These are phyloP conservation scores for Alternaria panax DNA, from an alignment of 2,329 filamentous ascomycete species.

Conservation along the genomic window DNA sequence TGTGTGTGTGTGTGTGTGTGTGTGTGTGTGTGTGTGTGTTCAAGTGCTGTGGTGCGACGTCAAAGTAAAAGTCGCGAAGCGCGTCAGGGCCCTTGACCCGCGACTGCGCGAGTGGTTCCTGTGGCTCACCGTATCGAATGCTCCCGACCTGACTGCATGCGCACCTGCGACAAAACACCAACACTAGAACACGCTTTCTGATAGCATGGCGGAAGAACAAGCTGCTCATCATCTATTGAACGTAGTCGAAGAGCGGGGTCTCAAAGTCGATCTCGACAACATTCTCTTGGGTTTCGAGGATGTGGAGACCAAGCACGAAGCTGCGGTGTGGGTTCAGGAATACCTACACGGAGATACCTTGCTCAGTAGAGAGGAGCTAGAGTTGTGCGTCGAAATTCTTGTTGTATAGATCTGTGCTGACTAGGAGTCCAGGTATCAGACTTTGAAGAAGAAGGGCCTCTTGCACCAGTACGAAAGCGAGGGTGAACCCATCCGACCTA, in stretches of 20 bases:
- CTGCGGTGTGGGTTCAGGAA: constrained; percentile 56
- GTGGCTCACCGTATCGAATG: constrained; percentile 25
- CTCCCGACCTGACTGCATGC: constrained; percentile 31
- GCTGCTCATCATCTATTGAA: constrained; percentile 54
- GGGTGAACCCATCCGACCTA: constrained; percentile 51
- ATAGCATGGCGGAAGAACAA: constrained; percentile 44
- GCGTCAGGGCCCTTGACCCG: constrained; percentile 36
- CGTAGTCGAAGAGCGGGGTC: constrained; percentile 54
- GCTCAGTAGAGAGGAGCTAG: constrained; percentile 58
- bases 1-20: neutral
- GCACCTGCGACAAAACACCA: constrained; percentile 34
- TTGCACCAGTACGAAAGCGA: constrained; percentile 42
- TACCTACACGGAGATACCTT: constrained; percentile 57
- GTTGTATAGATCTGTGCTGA: neutral
- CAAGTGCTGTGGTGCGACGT: neutral
- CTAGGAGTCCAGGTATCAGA: constrained; percentile 37
- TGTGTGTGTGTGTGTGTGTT: neutral
- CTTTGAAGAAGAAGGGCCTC: constrained; percentile 43
- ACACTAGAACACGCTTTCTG: constrained; percentile 6
- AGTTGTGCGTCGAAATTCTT: constrained; percentile 47
- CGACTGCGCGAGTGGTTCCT: constrained; percentile 40
- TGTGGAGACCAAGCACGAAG: constrained; percentile 50
- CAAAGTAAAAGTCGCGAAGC: constrained; percentile 21
- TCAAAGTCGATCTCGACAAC: constrained; percentile 54
- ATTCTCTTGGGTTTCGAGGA: constrained; percentile 58